Conservation (phyloP, 1,284 basidiomycete species). For the Heterobasidion irregulare region DNA sequence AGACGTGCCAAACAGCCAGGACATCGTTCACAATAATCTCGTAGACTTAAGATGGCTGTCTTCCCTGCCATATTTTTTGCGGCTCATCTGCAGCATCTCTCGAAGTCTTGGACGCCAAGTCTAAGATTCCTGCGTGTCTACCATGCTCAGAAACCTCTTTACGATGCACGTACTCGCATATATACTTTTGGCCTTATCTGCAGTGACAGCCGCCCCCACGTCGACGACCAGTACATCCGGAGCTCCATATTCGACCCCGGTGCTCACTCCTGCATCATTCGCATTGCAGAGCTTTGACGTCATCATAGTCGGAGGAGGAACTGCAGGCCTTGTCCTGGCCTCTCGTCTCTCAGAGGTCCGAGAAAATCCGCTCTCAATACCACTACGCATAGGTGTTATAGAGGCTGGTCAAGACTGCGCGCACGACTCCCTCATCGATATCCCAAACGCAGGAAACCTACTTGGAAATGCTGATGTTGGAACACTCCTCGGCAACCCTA, state of each 20-base stretch:
- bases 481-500: slow-evolving; percentile 8
- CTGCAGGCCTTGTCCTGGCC: slow-evolving; percentile 8
- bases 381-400: slow-evolving; percentile 8
- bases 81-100: too few species aligned
- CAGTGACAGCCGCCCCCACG: neutral
- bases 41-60: too few species aligned
- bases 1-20: too few species aligned
- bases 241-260: neutral
- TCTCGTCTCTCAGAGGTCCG: slow-evolving; percentile 8
- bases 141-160: too few species aligned
- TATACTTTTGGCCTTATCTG: neutral
- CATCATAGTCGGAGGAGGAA: slow-evolving; percentile 9
- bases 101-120: too few species aligned
- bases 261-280: slow-evolving; percentile 5
- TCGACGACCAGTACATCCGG: neutral
- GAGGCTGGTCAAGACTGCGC: slow-evolving; percentile 10
- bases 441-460: slow-evolving; percentile 9
- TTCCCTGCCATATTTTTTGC: too few species aligned
- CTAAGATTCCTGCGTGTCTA: too few species aligned
- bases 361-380: neutral
- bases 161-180: neutral
- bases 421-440: slow-evolving; percentile 8
- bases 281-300: slow-evolving; percentile 6
- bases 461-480: slow-evolving; percentile 9
- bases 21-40: too few species aligned